phyloP scores from a whole-genome alignment of 2,329 filamentous ascomycete species.

The Xylaria sp. region DNA sequence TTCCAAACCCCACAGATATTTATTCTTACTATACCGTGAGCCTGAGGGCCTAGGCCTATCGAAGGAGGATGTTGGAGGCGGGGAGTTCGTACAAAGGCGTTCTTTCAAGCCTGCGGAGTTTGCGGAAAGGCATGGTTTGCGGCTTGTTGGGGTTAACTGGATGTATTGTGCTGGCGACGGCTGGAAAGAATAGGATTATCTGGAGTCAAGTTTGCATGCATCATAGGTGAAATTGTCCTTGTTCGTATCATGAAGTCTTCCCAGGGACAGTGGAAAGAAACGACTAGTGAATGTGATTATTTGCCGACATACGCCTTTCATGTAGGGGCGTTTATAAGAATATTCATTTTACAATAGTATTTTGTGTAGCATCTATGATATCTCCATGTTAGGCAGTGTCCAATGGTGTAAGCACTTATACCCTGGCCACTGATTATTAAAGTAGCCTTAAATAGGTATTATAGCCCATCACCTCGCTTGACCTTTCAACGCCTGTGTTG shows the following conservation, averaged over 20 bases:
- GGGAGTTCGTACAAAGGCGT: conserved; percentile 59
- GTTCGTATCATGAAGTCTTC: neutral
- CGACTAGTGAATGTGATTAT: too few relatives aligned
- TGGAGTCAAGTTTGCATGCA: too few relatives aligned
- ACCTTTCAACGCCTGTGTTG: neutral
- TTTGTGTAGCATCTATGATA: too few relatives aligned
- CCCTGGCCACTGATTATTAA: neutral
- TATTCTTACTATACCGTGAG: conserved; percentile 59
- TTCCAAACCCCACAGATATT: conserved; percentile 61
- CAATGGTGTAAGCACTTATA: too few relatives aligned
- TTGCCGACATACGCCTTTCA: too few relatives aligned
- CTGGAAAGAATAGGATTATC: conserved; percentile 49
- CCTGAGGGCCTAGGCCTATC: conserved; percentile 50
- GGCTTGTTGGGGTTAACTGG: conserved; percentile 58
- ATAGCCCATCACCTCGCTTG: neutral
- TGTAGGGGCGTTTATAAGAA: too few relatives aligned
- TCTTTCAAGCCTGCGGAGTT: conserved; percentile 57
- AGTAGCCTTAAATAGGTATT: neutral
- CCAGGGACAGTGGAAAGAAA: neutral
- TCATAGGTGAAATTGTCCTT: too few relatives aligned
- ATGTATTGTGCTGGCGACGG: conserved; percentile 60
- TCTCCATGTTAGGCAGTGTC: neutral
- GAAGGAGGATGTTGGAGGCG: conserved; percentile 59
- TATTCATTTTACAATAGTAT: too few relatives aligned
- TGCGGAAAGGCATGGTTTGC: conserved; percentile 53